phyloP scores from a whole-genome alignment of 768 basidiomycete species.

The Naganishia onofrii region DNA sequence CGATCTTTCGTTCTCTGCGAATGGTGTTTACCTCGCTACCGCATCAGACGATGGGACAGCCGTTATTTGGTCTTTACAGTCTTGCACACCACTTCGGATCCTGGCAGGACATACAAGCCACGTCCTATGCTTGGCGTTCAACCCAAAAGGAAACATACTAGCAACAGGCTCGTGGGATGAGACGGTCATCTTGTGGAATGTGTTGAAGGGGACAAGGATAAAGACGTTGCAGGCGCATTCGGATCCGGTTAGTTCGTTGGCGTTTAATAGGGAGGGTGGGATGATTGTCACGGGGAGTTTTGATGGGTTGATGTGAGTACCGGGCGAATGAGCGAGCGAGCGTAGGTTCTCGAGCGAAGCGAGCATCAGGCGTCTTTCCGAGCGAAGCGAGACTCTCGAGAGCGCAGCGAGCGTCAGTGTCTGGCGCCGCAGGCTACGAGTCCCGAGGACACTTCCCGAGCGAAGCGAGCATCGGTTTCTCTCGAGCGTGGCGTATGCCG shows the following conservation, averaged over 20 bases:
- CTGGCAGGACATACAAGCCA: constrained; percentile 86
- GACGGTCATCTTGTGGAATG: constrained; percentile 95
- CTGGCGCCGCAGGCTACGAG: too few species aligned
- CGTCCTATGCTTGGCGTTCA: constrained; percentile 90
- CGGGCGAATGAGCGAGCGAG: too few species aligned
- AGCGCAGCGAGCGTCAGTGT: too few species aligned
- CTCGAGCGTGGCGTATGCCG: too few species aligned
- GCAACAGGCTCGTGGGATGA: constrained; percentile 95
- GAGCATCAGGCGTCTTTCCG: too few species aligned
- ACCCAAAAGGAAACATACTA: constrained; percentile 81
- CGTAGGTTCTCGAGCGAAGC: too few species aligned
- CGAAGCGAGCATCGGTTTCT: too few species aligned
- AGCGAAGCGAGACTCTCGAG: not conserved
- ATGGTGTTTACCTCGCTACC: constrained; percentile 78
- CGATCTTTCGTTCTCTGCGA: constrained; percentile 82
- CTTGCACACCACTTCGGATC: constrained; percentile 58
- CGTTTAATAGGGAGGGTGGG: constrained; percentile 91
- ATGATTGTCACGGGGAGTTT: constrained; percentile 91
- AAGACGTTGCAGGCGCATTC: constrained; percentile 92
- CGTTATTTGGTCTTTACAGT: constrained; percentile 69
- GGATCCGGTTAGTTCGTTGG: constrained; percentile 90
- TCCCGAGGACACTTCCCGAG: too few species aligned
- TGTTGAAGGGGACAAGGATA: constrained; percentile 78
- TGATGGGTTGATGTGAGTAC: constrained; percentile 88
- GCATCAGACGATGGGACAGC: constrained; percentile 92